These are phyloP conservation scores for Fusarium sp. DNA, from an alignment of 2,329 filamentous ascomycete species.

Conservation along the genomic window DNA sequence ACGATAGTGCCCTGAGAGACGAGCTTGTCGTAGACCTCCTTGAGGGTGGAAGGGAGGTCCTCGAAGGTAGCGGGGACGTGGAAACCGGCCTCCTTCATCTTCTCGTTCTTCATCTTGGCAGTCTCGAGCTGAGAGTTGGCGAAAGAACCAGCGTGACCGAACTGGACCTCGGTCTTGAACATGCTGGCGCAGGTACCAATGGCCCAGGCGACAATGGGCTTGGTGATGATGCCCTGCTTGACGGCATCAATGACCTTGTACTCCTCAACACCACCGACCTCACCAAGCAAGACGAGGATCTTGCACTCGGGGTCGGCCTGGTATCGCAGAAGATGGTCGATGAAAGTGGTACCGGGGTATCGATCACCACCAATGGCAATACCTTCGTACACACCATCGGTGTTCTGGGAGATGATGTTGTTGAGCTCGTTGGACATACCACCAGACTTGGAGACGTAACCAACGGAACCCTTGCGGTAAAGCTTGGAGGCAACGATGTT, in stretches of 20 bases:
- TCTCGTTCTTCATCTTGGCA: constrained; percentile 94
- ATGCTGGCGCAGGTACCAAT: constrained; percentile 99
- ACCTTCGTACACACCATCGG: constrained; percentile 98
- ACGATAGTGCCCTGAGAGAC: constrained; percentile 87
- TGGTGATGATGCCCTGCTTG: constrained; percentile 93
- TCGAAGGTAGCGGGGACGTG: constrained; percentile 96
- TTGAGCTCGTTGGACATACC: constrained; percentile 99
- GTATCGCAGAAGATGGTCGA: constrained; percentile 97
- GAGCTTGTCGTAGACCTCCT: constrained; percentile 87
- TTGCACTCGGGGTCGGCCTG: constrained; percentile 98
- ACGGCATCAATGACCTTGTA: constrained; percentile 99
- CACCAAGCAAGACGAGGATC: constrained; percentile 94
- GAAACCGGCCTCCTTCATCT: constrained; percentile 95
- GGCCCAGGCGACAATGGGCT: constrained; percentile 99
- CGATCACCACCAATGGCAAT: constrained; percentile 99
- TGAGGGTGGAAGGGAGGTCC: constrained; percentile 84
- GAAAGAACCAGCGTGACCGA: constrained; percentile 97
- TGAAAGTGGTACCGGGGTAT: constrained; percentile 99
- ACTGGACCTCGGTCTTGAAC: constrained; percentile 99
- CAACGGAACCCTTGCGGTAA: constrained; percentile 98
- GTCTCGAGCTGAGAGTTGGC: constrained; percentile 99
- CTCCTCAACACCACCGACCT: constrained; percentile 99
- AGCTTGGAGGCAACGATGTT: constrained; percentile 99
- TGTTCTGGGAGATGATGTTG: constrained; percentile 98
- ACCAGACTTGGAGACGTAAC: constrained; percentile 99